These are phyloP conservation scores for Angomonas deanei DNA, from an alignment of 208 protist species.

Conservation along the genomic window DNA sequence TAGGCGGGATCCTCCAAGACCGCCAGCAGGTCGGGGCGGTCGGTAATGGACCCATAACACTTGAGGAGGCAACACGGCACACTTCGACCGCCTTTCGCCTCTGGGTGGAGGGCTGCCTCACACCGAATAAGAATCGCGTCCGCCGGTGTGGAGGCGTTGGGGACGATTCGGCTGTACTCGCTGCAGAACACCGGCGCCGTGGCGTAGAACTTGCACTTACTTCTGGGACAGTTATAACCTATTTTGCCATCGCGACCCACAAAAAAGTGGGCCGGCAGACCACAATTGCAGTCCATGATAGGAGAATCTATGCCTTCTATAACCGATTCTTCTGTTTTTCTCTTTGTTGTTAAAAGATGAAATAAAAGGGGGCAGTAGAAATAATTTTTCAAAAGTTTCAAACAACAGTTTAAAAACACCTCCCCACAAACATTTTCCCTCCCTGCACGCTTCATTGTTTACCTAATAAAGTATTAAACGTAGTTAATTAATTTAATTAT, in stretches of 20 bases:
- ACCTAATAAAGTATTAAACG: too few relatives aligned
- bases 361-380: too few relatives aligned
- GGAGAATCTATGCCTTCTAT: not conserved
- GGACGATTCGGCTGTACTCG: conserved; percentile 55
- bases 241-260: conserved; percentile 45
- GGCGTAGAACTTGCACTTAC: conserved; percentile 62
- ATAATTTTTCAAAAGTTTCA: too few relatives aligned
- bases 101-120: conserved; percentile 63
- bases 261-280: conserved; percentile 27
- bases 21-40: conserved; percentile 13
- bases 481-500: too few relatives aligned
- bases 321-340: too few relatives aligned
- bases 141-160: conserved; percentile 14
- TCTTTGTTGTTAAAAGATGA: too few relatives aligned
- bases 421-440: too few relatives aligned
- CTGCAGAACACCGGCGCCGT: conserved; percentile 44
- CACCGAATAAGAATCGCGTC: conserved; percentile 55
- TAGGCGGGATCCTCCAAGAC: conserved; percentile 41
- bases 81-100: not conserved
- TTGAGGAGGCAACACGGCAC: conserved; percentile 21
- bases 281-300: conserved; percentile 80
- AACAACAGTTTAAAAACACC: too few relatives aligned
- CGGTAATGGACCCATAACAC: conserved; percentile 18
- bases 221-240: conserved; percentile 44
- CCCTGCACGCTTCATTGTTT: too few relatives aligned